Evolutionary conservation across 139 green algal genomes (phyloP), one percentile per base, ranked within the genome.

Genomic region (Tetradesmus lagerheimii): DNA sequence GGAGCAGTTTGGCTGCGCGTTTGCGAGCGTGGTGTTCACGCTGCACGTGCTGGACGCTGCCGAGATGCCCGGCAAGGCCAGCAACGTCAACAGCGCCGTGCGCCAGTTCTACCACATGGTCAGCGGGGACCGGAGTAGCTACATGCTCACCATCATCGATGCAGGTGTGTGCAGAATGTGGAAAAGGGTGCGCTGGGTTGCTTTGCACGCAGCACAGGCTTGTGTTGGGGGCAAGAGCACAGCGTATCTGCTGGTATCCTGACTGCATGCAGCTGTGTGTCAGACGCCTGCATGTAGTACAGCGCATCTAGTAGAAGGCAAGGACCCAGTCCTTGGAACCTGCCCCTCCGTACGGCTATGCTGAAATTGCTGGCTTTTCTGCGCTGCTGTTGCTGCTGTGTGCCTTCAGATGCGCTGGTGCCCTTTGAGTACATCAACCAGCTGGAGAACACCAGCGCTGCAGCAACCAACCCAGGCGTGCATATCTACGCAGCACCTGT

Each of bases 81-180:
- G 89, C 31, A 94, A 94, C n/a, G 89, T 92, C 25, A 92, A 94
- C 83, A 50, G 34, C 41, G 91, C 91, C 1, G 89, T 91, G 25
- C 89, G 91, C 18, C 84, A 89, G n/a, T 84, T 90, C 83, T 85
- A 85, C 87, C 47, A 92, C 50, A 88, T 87, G 83, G 66, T 79
- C 23, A 47, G 31, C 34, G 83, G 71, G 0, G 87, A 91, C 77
- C 39, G 78, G 25, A 64, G 38, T 37, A 80, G 78, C 41, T 83
- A 86, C 76, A 88, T 92, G 85, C 34, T 92, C 43, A 94, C 91
- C 37, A 91, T 90, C 75, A 90, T 94, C 16, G 91, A 94, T 47
- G 91, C 91, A 45, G 91, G 91, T 88, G 85, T 41, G 84, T 29
- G 41, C 41, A 74, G 39, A 31, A 47, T 41, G 84, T 29, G 41